Evolutionary conservation across 306 rosid species (phyloP).

Genomic region (Morella rubra): DNA sequence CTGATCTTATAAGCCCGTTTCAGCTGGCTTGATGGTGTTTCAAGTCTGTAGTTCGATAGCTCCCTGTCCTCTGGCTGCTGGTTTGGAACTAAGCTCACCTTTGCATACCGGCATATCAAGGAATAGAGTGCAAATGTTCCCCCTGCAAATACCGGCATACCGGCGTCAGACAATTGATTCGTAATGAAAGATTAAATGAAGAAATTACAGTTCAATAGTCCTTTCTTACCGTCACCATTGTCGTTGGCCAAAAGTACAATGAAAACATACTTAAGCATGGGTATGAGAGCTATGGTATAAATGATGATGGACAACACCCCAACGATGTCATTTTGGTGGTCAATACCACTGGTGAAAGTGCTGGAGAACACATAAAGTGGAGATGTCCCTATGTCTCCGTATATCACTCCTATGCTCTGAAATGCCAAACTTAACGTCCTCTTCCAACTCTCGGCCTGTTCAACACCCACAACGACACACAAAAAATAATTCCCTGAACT

Average conservation of each 20-base stretch:
- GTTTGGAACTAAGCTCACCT: slow-evolving; percentile 60
- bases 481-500: too few species aligned
- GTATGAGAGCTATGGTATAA: slow-evolving; percentile 59
- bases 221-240: slow-evolving; percentile 61
- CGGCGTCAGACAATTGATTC: neutral
- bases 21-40: slow-evolving; percentile 38
- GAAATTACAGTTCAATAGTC: too few species aligned
- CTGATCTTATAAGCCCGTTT: slow-evolving; percentile 45
- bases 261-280: slow-evolving; percentile 72
- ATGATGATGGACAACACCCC: slow-evolving; percentile 75
- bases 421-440: slow-evolving; percentile 61
- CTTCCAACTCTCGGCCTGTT: slow-evolving; percentile 39
- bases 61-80: slow-evolving; percentile 71
- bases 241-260: slow-evolving; percentile 77
- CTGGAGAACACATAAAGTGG: slow-evolving; percentile 69
- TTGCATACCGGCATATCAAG: slow-evolving; percentile 49
- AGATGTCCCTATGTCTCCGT: slow-evolving; percentile 90
- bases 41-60: slow-evolving; percentile 56
- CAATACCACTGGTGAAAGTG: slow-evolving; percentile 40
- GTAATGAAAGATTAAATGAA: too few species aligned
- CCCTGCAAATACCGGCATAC: slow-evolving; percentile 33
- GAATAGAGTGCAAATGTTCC: slow-evolving; percentile 82
- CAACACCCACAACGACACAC: neutral
- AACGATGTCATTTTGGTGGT: slow-evolving; percentile 43
- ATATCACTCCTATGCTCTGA: slow-evolving; percentile 81